Conservation (phyloP, 2,329 filamentous ascomycete genomes). For the Ascochyta fabae region DNA sequence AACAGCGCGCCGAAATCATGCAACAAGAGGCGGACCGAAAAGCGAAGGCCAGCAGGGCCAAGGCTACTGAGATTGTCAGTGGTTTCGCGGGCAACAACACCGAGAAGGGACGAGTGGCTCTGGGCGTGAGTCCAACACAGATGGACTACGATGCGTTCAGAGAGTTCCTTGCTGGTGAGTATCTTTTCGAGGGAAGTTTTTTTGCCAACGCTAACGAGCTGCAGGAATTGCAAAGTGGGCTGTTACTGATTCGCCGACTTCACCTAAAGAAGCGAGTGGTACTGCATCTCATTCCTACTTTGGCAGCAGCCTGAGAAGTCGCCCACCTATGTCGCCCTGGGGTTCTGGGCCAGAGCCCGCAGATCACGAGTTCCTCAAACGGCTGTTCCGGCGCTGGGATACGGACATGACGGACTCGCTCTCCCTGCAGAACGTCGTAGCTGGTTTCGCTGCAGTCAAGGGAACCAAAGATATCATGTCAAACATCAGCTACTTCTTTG, state of each 20-base stretch:
- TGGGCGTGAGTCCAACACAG: slow-evolving; percentile 85
- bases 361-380: slow-evolving; percentile 91
- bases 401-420: slow-evolving; percentile 76
- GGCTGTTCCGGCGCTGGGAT: slow-evolving; percentile 90
- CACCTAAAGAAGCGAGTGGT: slow-evolving; percentile 59
- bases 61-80: slow-evolving; percentile 58
- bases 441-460: slow-evolving; percentile 88
- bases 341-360: slow-evolving; percentile 73
- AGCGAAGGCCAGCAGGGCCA: slow-evolving; percentile 67
- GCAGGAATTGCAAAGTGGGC: slow-evolving; percentile 86
- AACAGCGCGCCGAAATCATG: slow-evolving; percentile 79
- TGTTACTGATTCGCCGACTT: slow-evolving; percentile 79
- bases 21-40: slow-evolving; percentile 71
- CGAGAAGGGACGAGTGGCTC: slow-evolving; percentile 84
- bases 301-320: slow-evolving; percentile 50
- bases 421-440: slow-evolving; percentile 89
- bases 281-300: slow-evolving; percentile 65
- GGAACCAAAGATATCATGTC: slow-evolving; percentile 96
- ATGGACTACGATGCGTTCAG: slow-evolving; percentile 99
- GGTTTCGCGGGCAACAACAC: slow-evolving; percentile 60
- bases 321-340: slow-evolving; percentile 60
- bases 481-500: slow-evolving; percentile 96
- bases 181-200: fast-evolving
- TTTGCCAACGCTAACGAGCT: neutral
- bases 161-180: slow-evolving; percentile 79